Percentiles rank a stretch among this genome's conserved stretches.
Evolutionary conservation across 768 basidiomycete species (phyloP).

Genomic region (Suillus paluster): DNA sequence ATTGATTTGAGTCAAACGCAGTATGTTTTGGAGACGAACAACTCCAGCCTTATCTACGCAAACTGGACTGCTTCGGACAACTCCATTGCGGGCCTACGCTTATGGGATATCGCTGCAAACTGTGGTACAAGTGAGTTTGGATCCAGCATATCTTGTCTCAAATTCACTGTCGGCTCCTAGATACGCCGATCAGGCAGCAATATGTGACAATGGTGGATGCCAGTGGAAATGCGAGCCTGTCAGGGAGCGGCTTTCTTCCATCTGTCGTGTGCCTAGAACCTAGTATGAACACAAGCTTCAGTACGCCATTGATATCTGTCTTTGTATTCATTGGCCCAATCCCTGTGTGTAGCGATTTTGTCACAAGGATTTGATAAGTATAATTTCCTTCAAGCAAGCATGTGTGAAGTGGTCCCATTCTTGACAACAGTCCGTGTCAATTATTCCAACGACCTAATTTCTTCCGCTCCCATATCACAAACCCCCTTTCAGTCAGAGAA

Average conservation of each 20-base stretch:
- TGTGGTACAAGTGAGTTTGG: slow-evolving; percentile 1
- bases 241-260: slow-evolving; percentile 9
- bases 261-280: slow-evolving; percentile 18
- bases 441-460: slow-evolving; percentile 9
- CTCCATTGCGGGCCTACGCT: neutral
- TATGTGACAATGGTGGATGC: slow-evolving; percentile 11
- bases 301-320: slow-evolving; percentile 3
- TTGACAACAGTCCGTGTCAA: slow-evolving; percentile 12
- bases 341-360: slow-evolving; percentile 5
- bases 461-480: neutral
- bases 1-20: slow-evolving; percentile 1
- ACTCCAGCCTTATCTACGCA: neutral
- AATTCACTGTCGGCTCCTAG: neutral
- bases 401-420: slow-evolving; percentile 13
- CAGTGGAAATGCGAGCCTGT: neutral
- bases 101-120: slow-evolving; percentile 10
- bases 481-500: slow-evolving; percentile 3
- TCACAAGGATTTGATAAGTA: slow-evolving; percentile 11
- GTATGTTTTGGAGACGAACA: slow-evolving; percentile 2
- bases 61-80: neutral
- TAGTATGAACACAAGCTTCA: neutral
- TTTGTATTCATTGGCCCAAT: neutral
- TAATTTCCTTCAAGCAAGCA: slow-evolving; percentile 8
- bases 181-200: neutral
- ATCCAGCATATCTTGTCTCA: too few relatives aligned